These are phyloP conservation scores for Cinchona pubescens DNA, from an alignment of 257 asterid genomes.

Conservation along the genomic window DNA sequence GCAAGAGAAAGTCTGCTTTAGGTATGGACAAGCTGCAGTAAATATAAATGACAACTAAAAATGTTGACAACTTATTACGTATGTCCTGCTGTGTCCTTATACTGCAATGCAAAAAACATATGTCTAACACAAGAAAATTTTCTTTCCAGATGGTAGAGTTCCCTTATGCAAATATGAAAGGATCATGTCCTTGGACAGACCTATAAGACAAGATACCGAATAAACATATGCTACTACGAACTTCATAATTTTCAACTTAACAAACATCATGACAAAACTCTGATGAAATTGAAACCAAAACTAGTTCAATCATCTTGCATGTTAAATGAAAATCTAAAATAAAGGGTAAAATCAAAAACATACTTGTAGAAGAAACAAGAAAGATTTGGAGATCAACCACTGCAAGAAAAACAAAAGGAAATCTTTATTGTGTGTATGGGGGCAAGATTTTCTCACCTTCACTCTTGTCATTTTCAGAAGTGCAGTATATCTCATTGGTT, in stretches of 20 bases:
- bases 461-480: conserved; percentile 81
- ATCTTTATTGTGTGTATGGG: background rate
- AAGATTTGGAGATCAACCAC: background rate
- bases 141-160: background rate
- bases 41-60: background rate
- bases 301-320: background rate
- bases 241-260: background rate
- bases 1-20: background rate
- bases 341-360: background rate
- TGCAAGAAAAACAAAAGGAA: conserved; percentile 3
- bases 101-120: background rate
- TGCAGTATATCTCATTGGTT: conserved; percentile 79
- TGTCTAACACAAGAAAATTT: background rate
- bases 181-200: background rate
- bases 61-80: background rate
- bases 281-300: background rate
- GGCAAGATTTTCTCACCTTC: conserved; percentile 51
- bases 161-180: background rate
- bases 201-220: too few relatives aligned
- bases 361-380: background rate
- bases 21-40: background rate
- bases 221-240: background rate
- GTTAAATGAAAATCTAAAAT: background rate
- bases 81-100: too few relatives aligned
- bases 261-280: background rate